A percentile compares a stretch with the other conserved stretches of the same genome.
Evolutionary conservation across 306 rosid genomes (phyloP).

Genomic region (Glycine tomentella): DNA sequence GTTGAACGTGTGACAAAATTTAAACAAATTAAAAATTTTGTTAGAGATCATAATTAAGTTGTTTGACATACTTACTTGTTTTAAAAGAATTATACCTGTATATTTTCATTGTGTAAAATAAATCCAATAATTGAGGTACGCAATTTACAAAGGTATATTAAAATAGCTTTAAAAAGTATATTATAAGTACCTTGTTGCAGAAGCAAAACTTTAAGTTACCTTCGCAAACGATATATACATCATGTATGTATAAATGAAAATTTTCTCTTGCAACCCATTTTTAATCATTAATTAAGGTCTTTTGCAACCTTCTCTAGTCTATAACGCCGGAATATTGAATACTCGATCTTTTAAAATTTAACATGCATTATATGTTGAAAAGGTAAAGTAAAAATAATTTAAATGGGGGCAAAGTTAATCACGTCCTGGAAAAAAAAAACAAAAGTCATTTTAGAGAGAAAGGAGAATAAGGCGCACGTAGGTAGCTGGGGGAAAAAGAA

Average conservation of each 20-base stretch:
- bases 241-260: not conserved
- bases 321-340: not conserved
- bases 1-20: too few relatives aligned
- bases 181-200: not conserved
- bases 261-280: not conserved
- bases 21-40: too few relatives aligned
- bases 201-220: conserved; percentile 20
- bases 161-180: too few relatives aligned
- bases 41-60: too few relatives aligned
- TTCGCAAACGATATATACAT: not conserved
- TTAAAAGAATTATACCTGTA: not conserved
- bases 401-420: not conserved
- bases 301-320: not conserved
- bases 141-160: not conserved
- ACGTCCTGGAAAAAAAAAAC: not conserved
- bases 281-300: not conserved
- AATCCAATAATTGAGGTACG: not conserved
- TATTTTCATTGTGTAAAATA: not conserved
- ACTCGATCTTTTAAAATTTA: not conserved
- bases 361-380: conserved; percentile 10
- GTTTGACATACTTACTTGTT: too few relatives aligned
- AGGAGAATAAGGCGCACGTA: conserved; percentile 25
- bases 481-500: not conserved
- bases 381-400: not conserved
- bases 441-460: not conserved